Conservation (phyloP, 164 flowering plant genomes). For the Platanus orientalis region DNA sequence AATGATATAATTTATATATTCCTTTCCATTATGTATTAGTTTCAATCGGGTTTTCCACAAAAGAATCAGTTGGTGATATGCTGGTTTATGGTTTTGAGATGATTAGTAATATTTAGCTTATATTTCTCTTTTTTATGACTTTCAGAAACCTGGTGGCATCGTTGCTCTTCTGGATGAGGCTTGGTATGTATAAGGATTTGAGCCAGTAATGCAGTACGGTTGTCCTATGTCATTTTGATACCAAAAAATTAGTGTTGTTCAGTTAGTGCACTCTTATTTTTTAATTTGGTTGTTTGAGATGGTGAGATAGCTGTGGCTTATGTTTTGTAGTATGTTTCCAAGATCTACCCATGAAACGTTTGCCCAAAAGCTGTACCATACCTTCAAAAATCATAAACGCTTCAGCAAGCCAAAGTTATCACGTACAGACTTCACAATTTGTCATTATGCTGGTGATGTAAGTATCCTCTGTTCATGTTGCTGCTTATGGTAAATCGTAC, state of each 20-base stretch:
- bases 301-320: constrained; percentile 18
- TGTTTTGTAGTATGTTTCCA: constrained; percentile 87
- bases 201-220: background rate
- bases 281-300: constrained; percentile 10
- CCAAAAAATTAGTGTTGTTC: background rate
- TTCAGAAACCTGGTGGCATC: constrained; percentile 98
- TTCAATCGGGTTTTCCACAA: background rate
- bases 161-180: constrained; percentile 98
- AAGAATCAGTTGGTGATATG: background rate
- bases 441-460: constrained; percentile 99
- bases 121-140: constrained; percentile 10
- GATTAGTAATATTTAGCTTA: background rate
- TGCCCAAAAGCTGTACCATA: constrained; percentile 92
- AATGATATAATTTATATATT: background rate
- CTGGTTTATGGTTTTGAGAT: background rate
- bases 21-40: background rate
- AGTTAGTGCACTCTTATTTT: background rate
- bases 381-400: constrained; percentile 78
- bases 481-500: too few species aligned
- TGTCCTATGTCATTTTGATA: background rate
- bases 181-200: constrained; percentile 55
- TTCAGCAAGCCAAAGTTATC: constrained; percentile 94
- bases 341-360: constrained; percentile 98
- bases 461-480: constrained; percentile 23
- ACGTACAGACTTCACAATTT: constrained; percentile 86